Evolutionary conservation across 306 rosid genomes (phyloP).

Genomic region (Lathyrus tuberosus): DNA sequence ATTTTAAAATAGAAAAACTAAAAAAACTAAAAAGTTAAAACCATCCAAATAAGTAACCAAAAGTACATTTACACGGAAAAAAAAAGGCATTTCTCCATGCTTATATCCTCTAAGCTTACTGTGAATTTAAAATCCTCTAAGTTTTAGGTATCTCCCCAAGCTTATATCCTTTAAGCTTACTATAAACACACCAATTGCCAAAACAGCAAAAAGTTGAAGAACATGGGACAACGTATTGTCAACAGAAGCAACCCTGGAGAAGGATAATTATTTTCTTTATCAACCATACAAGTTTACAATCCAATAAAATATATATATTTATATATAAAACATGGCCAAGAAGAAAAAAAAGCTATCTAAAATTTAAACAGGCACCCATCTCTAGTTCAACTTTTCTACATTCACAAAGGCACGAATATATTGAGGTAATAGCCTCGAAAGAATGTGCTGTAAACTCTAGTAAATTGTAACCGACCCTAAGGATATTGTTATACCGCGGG

Average conservation of each 20-base stretch:
- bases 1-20: no score
- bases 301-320: conserved; percentile 40
- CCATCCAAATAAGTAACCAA: no score
- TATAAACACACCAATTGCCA: background rate
- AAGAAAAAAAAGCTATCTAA: conserved; percentile 40
- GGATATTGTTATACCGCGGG: conserved; percentile 50
- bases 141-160: no score
- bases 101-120: no score
- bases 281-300: conserved; percentile 53
- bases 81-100: no score
- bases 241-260: conserved; percentile 31
- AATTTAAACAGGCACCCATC: conserved; percentile 48
- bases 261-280: conserved; percentile 48
- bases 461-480: conserved; percentile 52
- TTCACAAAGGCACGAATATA: conserved; percentile 57
- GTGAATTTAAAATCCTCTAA: no score
- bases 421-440: conserved; percentile 54
- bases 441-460: conserved; percentile 54
- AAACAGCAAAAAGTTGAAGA: conserved; percentile 14
- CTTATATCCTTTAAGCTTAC: background rate
- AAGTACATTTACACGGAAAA: no score
- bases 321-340: conserved; percentile 31
- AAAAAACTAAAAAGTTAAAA: no score
- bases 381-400: conserved; percentile 61
- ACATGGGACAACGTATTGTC: conserved; percentile 23